Conservation (phyloP, 129 eudicot species). For the Daucus carota region DH1_v3.0 NC_030385.2:461001-461500, state of each 20-base stretch:
- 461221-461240: constrained; percentile 62
- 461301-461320: constrained; percentile 66
- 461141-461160: too few species aligned
- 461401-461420: constrained; percentile 76
- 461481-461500: constrained; percentile 28
- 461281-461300: constrained; percentile 67
- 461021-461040: too few species aligned
- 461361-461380: constrained; percentile 77
- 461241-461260: constrained; percentile 61
- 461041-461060: too few species aligned
- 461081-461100: too few species aligned
- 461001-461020: too few species aligned
- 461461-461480: constrained; percentile 17
- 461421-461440: constrained; percentile 78
- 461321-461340: constrained; percentile 59
- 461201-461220: constrained; percentile 84
- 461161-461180: too few species aligned
- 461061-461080: too few species aligned
- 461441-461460: constrained; percentile 65
- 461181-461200: too few species aligned
- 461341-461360: constrained; percentile 92
- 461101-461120: too few species aligned
- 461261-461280: constrained; percentile 71
- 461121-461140: too few species aligned
- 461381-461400: constrained; percentile 90